Conservation (phyloP, 495 filamentous ascomycete genomes). For the Xylaria sp. region DNA sequence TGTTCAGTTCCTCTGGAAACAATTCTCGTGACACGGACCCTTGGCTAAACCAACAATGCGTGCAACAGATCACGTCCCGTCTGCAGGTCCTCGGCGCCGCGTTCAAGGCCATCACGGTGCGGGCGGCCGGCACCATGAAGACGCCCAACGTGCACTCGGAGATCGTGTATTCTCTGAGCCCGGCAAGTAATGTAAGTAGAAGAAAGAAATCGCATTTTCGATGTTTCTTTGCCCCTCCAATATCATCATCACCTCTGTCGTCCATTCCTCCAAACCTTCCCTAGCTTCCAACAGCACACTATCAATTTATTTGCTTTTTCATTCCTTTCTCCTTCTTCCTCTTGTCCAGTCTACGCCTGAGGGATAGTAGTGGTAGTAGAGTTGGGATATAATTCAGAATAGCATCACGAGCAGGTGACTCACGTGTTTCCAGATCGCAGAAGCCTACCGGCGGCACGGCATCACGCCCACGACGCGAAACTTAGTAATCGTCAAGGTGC, state of each 20-base stretch:
- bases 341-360: background rate
- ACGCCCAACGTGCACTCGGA: constrained; percentile 94
- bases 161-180: constrained; percentile 81
- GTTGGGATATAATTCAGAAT: background rate
- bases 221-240: too few relatives aligned
- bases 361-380: background rate
- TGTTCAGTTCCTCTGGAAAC: too few relatives aligned
- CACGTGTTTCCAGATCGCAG: constrained; percentile 70
- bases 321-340: constrained; percentile 16
- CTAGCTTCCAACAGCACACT: constrained; percentile 23
- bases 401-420: constrained; percentile 28
- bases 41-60: background rate
- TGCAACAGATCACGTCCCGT: constrained; percentile 63
- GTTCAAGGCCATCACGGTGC: constrained; percentile 77
- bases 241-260: constrained; percentile 2
- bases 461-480: constrained; percentile 71
- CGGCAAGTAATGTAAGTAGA: constrained; percentile 79
- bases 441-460: constrained; percentile 88
- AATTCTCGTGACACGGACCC: too few relatives aligned
- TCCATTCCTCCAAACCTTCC: constrained; percentile 4
- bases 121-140: constrained; percentile 63
- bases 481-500: constrained; percentile 80
- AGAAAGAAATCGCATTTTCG: constrained; percentile 23
- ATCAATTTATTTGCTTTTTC: background rate
- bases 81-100: constrained; percentile 76